phyloP scores from a whole-genome alignment of 495 filamentous ascomycete genomes.

The Sabuloglossum arenarium region DNA sequence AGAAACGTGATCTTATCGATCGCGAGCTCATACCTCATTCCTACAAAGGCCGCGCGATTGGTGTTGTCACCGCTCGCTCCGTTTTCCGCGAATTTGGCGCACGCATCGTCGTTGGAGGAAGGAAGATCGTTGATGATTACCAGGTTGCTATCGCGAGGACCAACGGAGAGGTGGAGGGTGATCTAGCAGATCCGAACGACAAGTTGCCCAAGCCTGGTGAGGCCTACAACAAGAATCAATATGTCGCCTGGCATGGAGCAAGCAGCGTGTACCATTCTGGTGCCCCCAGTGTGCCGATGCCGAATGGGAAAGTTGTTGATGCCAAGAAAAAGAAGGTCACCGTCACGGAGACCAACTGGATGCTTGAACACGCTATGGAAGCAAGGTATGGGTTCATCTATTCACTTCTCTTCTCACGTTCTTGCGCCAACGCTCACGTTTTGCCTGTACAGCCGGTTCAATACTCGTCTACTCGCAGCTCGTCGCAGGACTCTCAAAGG shows the following conservation, averaged over 20 bases:
- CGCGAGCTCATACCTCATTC: constrained; percentile 88
- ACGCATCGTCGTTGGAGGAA: constrained; percentile 78
- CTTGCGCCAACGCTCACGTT: constrained; percentile 6
- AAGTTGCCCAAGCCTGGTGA: constrained; percentile 46
- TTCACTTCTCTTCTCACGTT: neutral
- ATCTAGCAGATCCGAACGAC: constrained; percentile 74
- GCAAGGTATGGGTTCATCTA: constrained; percentile 41
- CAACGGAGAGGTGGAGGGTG: constrained; percentile 71
- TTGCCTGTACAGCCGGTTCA: constrained; percentile 48
- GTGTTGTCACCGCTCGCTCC: constrained; percentile 87
- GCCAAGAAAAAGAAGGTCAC: constrained; percentile 64
- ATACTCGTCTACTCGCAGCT: constrained; percentile 38
- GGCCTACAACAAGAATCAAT: constrained; percentile 82
- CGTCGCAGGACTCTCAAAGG: constrained; percentile 48
- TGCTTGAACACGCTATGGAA: constrained; percentile 77
- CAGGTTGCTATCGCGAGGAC: constrained; percentile 55
- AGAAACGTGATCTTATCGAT: constrained; percentile 84
- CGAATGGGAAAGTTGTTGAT: constrained; percentile 44
- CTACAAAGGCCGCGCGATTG: constrained; percentile 95
- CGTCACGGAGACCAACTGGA: constrained; percentile 96
- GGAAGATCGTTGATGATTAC: constrained; percentile 76
- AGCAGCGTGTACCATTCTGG: constrained; percentile 84
- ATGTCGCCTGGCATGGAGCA: constrained; percentile 94
- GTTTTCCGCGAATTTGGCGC: constrained; percentile 95
- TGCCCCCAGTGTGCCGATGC: constrained; percentile 49